A percentile compares a stretch with the other conserved stretches of the same genome.
Evolutionary conservation across 2,329 filamentous ascomycete species (phyloP).

Genomic region (Sclerotinia nivalis): DNA sequence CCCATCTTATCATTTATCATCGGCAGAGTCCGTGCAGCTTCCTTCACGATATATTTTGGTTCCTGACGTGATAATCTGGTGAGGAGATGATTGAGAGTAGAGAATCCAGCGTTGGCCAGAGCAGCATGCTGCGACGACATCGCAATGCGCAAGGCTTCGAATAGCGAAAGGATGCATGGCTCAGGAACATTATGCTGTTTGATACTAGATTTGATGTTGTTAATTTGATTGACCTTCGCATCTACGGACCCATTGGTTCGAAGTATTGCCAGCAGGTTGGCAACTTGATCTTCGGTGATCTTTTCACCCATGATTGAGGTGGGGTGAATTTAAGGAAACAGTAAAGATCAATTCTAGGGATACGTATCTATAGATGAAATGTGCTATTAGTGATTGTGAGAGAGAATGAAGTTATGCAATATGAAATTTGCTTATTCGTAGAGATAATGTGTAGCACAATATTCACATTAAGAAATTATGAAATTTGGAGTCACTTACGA

Average conservation of each 20-base stretch:
- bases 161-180: slow-evolving; percentile 66
- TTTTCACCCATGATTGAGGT: slow-evolving; percentile 53
- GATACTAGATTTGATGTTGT: slow-evolving; percentile 79
- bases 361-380: slow-evolving; percentile 30
- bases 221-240: slow-evolving; percentile 69
- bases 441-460: not conserved
- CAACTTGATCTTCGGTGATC: slow-evolving; percentile 60
- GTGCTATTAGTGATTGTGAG: slow-evolving; percentile 24
- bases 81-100: slow-evolving; percentile 81
- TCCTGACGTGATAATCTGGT: slow-evolving; percentile 86
- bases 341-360: slow-evolving; percentile 22
- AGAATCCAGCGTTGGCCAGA: slow-evolving; percentile 81
- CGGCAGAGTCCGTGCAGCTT: slow-evolving; percentile 71
- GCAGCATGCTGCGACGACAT: slow-evolving; percentile 74
- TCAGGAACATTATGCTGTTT: slow-evolving; percentile 92
- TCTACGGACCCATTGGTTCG: slow-evolving; percentile 67
- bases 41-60: slow-evolving; percentile 67
- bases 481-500: slow-evolving; percentile 21
- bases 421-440: not conserved
- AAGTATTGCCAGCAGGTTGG: slow-evolving; percentile 54
- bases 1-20: slow-evolving; percentile 82
- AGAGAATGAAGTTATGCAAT: slow-evolving; percentile 15
- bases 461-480: slow-evolving; percentile 3
- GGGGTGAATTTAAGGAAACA: slow-evolving; percentile 20
- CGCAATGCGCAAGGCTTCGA: slow-evolving; percentile 77